A percentile compares a stretch with the other conserved stretches of the same genome.
These are phyloP conservation scores for Monosporascus sp. DNA, from an alignment of 2,329 filamentous ascomycete genomes.

Conservation along the genomic window DNA sequence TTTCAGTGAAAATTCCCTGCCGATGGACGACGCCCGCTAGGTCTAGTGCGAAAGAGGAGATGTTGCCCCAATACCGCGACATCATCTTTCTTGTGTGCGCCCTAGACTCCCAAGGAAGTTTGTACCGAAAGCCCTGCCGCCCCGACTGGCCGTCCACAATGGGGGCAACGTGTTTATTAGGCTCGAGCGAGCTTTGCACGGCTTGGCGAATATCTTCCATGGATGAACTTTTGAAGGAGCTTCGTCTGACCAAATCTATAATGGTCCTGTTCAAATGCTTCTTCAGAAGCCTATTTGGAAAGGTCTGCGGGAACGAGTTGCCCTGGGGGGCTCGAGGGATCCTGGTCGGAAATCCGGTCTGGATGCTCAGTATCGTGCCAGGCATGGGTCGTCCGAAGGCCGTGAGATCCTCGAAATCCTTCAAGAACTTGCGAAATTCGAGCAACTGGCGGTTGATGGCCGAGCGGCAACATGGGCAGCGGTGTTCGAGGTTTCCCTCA, in stretches of 20 bases:
- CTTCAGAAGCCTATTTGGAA: constrained; percentile 55
- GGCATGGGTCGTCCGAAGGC: constrained; percentile 51
- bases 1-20: constrained; percentile 61
- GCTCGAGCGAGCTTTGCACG: constrained; percentile 41
- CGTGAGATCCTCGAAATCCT: constrained; percentile 48
- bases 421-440: constrained; percentile 55
- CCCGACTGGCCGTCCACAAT: constrained; percentile 32
- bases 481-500: constrained; percentile 46
- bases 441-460: constrained; percentile 53
- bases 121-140: constrained; percentile 16
- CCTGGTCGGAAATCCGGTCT: constrained; percentile 43
- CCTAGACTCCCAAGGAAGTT: constrained; percentile 24
- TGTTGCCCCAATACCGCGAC: constrained; percentile 65
- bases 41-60: constrained; percentile 59
- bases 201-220: constrained; percentile 47
- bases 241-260: constrained; percentile 27
- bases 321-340: constrained; percentile 14
- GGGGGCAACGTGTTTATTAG: constrained; percentile 28
- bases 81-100: constrained; percentile 61
- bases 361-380: constrained; percentile 57
- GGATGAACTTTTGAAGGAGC: constrained; percentile 26
- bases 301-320: constrained; percentile 33
- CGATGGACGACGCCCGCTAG: constrained; percentile 60
- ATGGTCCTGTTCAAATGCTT: constrained; percentile 38
- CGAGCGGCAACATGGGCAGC: constrained; percentile 47